These are phyloP conservation scores for Theobroma grandiflorum DNA, from an alignment of 441 rosid genomes.

Conservation along the genomic window DNA sequence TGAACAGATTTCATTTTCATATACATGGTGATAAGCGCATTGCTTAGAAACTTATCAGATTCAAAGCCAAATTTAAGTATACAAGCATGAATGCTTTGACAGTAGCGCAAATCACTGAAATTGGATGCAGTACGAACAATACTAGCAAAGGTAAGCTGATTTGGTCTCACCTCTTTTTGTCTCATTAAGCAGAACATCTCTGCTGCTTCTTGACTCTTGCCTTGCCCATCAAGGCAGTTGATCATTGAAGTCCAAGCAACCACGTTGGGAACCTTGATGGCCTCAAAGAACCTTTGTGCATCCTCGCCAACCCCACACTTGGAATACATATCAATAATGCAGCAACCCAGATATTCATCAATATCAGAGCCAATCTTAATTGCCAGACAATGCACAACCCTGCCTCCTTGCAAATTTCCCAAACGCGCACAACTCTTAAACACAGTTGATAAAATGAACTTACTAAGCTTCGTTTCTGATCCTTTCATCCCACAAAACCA, in stretches of 20 bases:
- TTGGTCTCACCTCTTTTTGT: conserved; percentile 40
- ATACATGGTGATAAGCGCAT: conserved; percentile 50
- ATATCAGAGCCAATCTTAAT: conserved; percentile 39
- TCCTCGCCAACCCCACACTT: conserved; percentile 45
- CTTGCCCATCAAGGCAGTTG: conserved; percentile 46
- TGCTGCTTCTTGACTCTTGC: conserved; percentile 38
- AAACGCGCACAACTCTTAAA: conserved; percentile 43
- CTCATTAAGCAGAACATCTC: conserved; percentile 44
- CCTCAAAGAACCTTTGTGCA: conserved; percentile 44
- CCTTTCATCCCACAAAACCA: conserved; percentile 42
- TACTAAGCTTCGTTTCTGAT: conserved; percentile 33
- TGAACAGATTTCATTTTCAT: conserved; percentile 34
- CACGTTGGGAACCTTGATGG: conserved; percentile 42
- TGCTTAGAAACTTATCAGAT: conserved; percentile 39
- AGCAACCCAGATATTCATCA: conserved; percentile 43
- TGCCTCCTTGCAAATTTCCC: conserved; percentile 40
- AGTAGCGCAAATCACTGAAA: conserved; percentile 34
- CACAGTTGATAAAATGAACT: conserved; percentile 40
- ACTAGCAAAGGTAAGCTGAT: conserved; percentile 38
- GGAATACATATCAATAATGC: conserved; percentile 53
- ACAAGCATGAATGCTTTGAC: conserved; percentile 47
- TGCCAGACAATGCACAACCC: conserved; percentile 46
- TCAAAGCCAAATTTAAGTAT: conserved; percentile 44
- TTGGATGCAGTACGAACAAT: conserved; percentile 41
- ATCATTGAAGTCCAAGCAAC: conserved; percentile 51